Evolutionary conservation across 2,329 filamentous ascomycete genomes (phyloP).

Genomic region (Alternaria infectoria): DNA sequence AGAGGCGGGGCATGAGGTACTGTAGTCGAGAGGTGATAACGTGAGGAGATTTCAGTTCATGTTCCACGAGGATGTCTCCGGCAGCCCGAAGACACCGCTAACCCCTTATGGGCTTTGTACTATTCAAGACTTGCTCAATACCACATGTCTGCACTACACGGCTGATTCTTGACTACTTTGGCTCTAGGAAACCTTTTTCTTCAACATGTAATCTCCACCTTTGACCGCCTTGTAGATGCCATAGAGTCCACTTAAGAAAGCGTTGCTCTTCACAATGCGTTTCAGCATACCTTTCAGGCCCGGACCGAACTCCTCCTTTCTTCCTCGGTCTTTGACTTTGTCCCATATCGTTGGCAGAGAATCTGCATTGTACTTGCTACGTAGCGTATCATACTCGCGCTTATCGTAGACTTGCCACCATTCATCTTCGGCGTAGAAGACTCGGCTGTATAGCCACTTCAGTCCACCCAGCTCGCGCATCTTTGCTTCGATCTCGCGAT

Average conservation of each 20-base stretch:
- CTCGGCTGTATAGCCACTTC: constrained; percentile 89
- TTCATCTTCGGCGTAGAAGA: constrained; percentile 77
- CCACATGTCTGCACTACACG: neutral
- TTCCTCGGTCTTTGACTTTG: constrained; percentile 60
- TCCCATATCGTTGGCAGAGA: constrained; percentile 72
- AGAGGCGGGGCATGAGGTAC: neutral
- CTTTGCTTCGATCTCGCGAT: constrained; percentile 73
- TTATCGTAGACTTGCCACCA: constrained; percentile 71
- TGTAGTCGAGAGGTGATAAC: neutral
- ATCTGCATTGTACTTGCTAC: constrained; percentile 67
- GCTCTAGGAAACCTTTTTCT: constrained; percentile 22
- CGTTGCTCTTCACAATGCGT: constrained; percentile 30
- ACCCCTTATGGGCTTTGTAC: neutral
- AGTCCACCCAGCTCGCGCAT: constrained; percentile 73
- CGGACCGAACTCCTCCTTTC: constrained; percentile 18
- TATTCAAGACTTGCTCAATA: neutral
- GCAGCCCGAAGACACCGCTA: neutral
- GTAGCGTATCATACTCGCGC: constrained; percentile 66
- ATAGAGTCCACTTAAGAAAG: constrained; percentile 48
- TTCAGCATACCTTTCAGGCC: constrained; percentile 33
- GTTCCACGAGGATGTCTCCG: neutral
- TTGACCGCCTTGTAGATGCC: constrained; percentile 46
- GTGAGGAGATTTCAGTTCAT: neutral
- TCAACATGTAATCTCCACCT: constrained; percentile 42
- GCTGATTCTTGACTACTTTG: neutral